Base-by-base conservation (phyloP, 176 grass and related monocot genomes). In the Triticum timopheevii region DNA sequence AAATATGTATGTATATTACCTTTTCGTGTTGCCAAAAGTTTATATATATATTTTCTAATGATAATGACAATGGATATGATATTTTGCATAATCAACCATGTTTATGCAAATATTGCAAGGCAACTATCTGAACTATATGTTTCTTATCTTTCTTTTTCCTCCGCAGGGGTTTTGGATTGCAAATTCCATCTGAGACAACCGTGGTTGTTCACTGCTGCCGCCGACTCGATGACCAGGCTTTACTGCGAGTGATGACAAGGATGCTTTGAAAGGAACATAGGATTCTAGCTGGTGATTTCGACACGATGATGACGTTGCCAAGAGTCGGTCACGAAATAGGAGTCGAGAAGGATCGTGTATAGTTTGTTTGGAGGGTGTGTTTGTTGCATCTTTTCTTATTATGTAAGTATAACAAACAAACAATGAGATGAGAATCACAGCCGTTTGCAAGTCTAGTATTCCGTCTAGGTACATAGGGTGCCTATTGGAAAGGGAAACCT, bases 131-230 rank as follows among this genome's bases (percentile, higher is more conserved):
- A 87, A 88, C 47, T 20, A 45, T 10, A 62, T 39, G 52, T 16
- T 42, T 61, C 7, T 65, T 4, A 69, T 47, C 13, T 17, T 49
- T 64, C 2, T 64, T 76, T 20, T 77, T 35, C 28, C 3, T 82
- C 24, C 84, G 74, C 88, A 94, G 97, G 97, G 39, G 90, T 98
- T 65, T 72, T 94, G 59, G 93, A 94, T 82, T 98, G 94, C 90
- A 93, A 96, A 63, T 96, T 96, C 77, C 97, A 96, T 81, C 97
- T 89, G 13, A 92, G 84, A 88, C 97, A 98, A 38, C 94, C 90
- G 58, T 94, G 96, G 93, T 81, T 96, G 69, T 94, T 98, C 85
- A 98, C 97, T 79, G 92, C 97, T 81, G 92, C 90, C 38, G 90
- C 94, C 1, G 92, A 98, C 73, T 96, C 90, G 0, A 11, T 92